Conservation (phyloP, 768 basidiomycete species). For the Russula ochroleuca region DNA sequence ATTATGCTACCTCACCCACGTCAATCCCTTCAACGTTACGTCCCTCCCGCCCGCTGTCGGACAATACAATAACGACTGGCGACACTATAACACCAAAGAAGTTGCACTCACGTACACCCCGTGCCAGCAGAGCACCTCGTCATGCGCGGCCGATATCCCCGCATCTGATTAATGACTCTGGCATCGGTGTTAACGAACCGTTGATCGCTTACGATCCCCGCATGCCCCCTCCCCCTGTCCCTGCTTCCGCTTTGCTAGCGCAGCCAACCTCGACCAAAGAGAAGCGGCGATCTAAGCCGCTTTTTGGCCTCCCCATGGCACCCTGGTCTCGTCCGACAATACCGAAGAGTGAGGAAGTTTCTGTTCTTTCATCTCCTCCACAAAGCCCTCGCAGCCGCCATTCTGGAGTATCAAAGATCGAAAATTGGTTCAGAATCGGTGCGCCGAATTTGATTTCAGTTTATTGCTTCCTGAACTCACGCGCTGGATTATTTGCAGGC, state of each 20-base stretch:
- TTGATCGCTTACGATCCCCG: constrained; percentile 23
- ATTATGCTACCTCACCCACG: constrained; percentile 23
- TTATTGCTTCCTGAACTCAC: not conserved
- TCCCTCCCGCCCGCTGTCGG: constrained; percentile 61
- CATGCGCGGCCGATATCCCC: constrained; percentile 6
- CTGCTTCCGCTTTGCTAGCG: constrained; percentile 25
- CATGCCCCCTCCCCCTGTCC: constrained; percentile 27
- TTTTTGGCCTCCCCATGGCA: constrained; percentile 37
- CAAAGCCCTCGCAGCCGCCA: constrained; percentile 9
- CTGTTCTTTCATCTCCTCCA: not conserved
- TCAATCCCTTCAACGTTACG: constrained; percentile 43
- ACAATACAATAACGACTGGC: constrained; percentile 58
- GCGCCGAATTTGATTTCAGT: not conserved
- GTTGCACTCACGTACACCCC: constrained; percentile 21
- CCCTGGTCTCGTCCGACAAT: constrained; percentile 17
- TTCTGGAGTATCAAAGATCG: constrained; percentile 15
- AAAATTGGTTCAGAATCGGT: constrained; percentile 23
- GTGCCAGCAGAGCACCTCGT: constrained; percentile 14
- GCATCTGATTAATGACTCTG: constrained; percentile 19
- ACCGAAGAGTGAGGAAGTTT: constrained; percentile 7
- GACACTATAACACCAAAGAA: constrained; percentile 50
- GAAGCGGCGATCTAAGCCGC: constrained; percentile 40
- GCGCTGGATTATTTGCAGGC: not conserved
- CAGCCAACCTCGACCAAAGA: constrained; percentile 31
- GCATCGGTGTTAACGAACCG: constrained; percentile 18